Conservation (phyloP, 73 alveolate genomes). For the Paramecium bursaria region DNA sequence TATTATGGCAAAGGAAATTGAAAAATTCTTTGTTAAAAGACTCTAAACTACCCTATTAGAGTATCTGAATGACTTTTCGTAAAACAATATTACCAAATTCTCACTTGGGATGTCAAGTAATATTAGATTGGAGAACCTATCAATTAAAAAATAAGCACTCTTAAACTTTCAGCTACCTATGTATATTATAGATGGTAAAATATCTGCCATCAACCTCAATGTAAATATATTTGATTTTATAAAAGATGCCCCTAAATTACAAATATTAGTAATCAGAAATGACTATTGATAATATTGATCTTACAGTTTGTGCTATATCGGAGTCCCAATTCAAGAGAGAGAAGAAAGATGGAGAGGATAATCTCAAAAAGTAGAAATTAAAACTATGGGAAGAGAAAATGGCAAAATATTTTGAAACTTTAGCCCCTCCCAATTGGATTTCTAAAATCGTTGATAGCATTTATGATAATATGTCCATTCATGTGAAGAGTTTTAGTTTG, state of each 20-base stretch:
- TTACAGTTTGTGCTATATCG: conserved; percentile 16
- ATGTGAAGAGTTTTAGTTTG: conserved; percentile 13
- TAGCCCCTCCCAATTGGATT: conserved; percentile 60
- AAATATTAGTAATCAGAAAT: conserved; percentile 40
- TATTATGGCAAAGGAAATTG: conserved; percentile 50
- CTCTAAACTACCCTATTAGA: conserved; percentile 42
- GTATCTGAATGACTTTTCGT: conserved; percentile 46
- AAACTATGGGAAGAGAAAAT: conserved; percentile 56
- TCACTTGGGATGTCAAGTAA: conserved; percentile 17
- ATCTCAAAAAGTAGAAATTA: conserved; percentile 44
- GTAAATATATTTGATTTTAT: conserved; percentile 1
- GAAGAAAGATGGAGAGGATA: conserved; percentile 56
- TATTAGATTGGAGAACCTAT: conserved; percentile 22
- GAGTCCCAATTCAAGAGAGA: background rate
- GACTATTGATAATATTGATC: conserved; percentile 40
- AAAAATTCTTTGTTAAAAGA: conserved; percentile 40
- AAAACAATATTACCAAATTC: conserved; percentile 49
- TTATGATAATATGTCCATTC: conserved; percentile 33
- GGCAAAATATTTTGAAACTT: conserved; percentile 40
- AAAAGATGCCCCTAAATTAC: conserved; percentile 55
- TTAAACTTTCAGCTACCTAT: conserved; percentile 40
- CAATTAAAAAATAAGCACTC: conserved; percentile 46
- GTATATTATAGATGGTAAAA: conserved; percentile 58
- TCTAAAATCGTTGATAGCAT: conserved; percentile 53
- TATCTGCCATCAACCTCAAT: conserved; percentile 27